Evolutionary conservation across 805 yeast species (phyloP), one percentile per base, ranked within the genome.

Genomic region (Hemisphaericaspora nanyangensis): DNA sequence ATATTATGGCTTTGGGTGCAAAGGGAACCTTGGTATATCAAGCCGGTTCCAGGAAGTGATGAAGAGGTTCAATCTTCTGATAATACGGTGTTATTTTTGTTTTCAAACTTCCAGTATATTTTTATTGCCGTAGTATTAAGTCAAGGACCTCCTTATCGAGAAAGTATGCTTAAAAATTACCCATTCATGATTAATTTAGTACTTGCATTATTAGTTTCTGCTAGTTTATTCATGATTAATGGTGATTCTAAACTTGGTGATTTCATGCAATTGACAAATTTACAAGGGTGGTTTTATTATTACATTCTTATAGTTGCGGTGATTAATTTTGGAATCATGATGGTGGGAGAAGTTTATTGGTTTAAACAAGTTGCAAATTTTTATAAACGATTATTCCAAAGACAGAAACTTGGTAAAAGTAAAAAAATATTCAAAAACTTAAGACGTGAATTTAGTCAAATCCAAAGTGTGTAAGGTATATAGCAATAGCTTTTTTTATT

Each of bases 111-210:
- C 67, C 98, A 93, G 66, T 93, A 93, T 60, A 84, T 95, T 35
- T 64, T 88, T 40, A 74, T 80, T 39, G 96, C 97, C 0, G 63
- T 87, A 22, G 77, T 89, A n/a, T 67, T 93, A 43, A 85, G 95
- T 15, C 85, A 78, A 10, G 99, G 99, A 0, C 90, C 93, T 7
- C 99, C 99, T 16, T 93, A 88, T 60, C 73, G 99, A 40, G 83
- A 86, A 54, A 81, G 90, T 1, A 76, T 82, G 49, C 59, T 64
- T 19, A 70, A 79, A 45, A 93, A 84, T 51, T 36, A 47, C 8
- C 95, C 95, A 6, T 91, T 89, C 56, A 65, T 93, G 37, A 29
- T 68, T 1, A 87, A 89, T 37, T 68, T 85, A 30, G 46, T 66
- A 0, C 43, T 66, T 1, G 76, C 95, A 0, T 39, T 74, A 0